phyloP scores from a whole-genome alignment of 192 early-diverging fungal genomes.

The Entophlyctis luteolus region DNA sequence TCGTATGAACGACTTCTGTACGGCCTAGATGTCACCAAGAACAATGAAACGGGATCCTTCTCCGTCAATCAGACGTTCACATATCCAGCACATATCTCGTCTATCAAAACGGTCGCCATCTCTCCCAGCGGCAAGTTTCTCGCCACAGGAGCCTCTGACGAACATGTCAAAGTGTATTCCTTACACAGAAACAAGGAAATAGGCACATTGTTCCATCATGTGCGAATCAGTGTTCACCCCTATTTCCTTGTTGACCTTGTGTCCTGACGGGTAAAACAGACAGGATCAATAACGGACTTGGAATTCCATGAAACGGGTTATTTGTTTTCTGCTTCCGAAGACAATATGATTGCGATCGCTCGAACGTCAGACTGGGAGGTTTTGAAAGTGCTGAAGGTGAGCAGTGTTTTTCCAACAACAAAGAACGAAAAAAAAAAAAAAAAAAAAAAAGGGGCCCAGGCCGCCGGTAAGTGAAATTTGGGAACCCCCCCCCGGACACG shows the following conservation, averaged over 20 bases:
- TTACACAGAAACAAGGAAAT: constrained; percentile 81
- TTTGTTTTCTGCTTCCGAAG: constrained; percentile 85
- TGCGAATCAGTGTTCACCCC: not conserved
- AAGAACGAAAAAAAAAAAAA: too few relatives aligned
- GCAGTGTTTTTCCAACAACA: not conserved
- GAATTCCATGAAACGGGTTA: constrained; percentile 77
- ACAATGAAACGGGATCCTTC: constrained; percentile 12
- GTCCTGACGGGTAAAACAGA: constrained; percentile 8
- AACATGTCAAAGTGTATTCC: constrained; percentile 89
- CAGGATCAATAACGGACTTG: constrained; percentile 85
- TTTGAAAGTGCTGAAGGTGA: constrained; percentile 72
- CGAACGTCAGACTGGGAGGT: constrained; percentile 96
- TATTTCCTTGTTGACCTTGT: too few relatives aligned
- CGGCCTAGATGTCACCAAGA: constrained; percentile 60
- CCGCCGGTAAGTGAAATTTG: not conserved
- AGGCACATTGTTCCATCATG: constrained; percentile 86
- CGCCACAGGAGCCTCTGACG: constrained; percentile 94
- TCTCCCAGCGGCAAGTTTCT: constrained; percentile 51
- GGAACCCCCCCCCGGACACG: too few relatives aligned
- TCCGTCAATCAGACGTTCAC: constrained; percentile 77
- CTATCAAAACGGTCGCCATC: constrained; percentile 79
- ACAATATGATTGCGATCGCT: constrained; percentile 83
- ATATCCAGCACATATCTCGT: constrained; percentile 90
- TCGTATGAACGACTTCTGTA: constrained; percentile 98
- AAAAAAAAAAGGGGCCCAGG: constrained; percentile 47